These are phyloP conservation scores for Saccharomycopsis hybrid DNA, from an alignment of 1,139 yeast genomes.

Conservation along the genomic window DNA sequence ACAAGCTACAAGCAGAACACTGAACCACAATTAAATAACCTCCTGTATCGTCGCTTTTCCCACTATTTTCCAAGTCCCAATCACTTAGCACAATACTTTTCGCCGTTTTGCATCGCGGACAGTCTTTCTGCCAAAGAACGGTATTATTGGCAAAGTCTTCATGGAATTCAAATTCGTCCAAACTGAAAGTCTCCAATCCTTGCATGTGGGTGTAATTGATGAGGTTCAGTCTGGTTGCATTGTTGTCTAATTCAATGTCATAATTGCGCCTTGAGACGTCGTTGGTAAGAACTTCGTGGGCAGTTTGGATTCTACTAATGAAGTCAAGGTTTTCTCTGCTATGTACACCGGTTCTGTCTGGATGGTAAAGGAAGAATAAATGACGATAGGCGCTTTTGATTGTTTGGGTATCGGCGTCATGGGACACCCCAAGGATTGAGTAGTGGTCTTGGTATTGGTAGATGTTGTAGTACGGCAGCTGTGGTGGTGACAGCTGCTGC, in stretches of 20 bases:
- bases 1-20: slow-evolving; percentile 74
- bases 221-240: slow-evolving; percentile 42
- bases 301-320: slow-evolving; percentile 27
- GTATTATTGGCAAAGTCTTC: slow-evolving; percentile 28
- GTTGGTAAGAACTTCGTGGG: slow-evolving; percentile 50
- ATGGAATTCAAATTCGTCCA: slow-evolving; percentile 48
- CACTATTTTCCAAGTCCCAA: slow-evolving; percentile 46
- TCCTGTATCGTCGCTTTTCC: slow-evolving; percentile 26
- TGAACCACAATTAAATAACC: slow-evolving; percentile 39
- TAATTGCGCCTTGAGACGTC: slow-evolving; percentile 37
- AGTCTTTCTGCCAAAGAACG: slow-evolving; percentile 42
- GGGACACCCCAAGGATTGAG: slow-evolving; percentile 4
- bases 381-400: slow-evolving; percentile 10
- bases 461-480: no score
- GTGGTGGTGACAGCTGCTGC: no score
- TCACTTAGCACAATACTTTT: slow-evolving; percentile 57
- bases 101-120: slow-evolving; percentile 65
- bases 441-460: slow-evolving; percentile 24
- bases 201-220: slow-evolving; percentile 42
- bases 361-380: slow-evolving; percentile 8
- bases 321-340: background rate
- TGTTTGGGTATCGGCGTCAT: slow-evolving; percentile 4
- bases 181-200: slow-evolving; percentile 58
- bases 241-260: slow-evolving; percentile 38
- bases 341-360: slow-evolving; percentile 9